Percentiles rank a stretch among this genome's conserved stretches.
Evolutionary conservation across 192 early-diverging fungal species (phyloP).

Genomic region (Mortierella alpina): DNA sequence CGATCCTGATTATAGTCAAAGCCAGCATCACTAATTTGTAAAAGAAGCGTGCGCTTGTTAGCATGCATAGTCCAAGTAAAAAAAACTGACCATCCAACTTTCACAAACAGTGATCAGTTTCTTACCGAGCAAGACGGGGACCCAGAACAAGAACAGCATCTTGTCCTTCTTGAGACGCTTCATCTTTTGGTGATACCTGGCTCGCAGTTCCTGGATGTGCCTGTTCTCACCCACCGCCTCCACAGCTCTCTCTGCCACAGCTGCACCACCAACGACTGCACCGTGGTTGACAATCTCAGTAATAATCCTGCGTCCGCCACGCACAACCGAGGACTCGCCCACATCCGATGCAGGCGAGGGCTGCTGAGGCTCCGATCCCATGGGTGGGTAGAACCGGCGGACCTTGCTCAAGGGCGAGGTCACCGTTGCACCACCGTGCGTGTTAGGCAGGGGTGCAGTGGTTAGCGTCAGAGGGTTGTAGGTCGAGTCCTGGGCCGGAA

Average conservation of each 20-base stretch:
- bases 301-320: constrained; percentile 43
- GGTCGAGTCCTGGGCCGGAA: constrained; percentile 30
- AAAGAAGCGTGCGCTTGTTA: background rate
- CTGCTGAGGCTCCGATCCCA: constrained; percentile 32
- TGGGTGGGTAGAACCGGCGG: constrained; percentile 47
- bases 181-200: constrained; percentile 50
- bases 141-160: constrained; percentile 69
- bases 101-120: background rate
- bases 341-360: constrained; percentile 6
- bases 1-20: constrained; percentile 42
- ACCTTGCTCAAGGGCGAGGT: constrained; percentile 39
- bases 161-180: constrained; percentile 61
- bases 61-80: background rate
- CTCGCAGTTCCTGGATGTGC: constrained; percentile 44
- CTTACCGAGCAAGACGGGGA: constrained; percentile 59
- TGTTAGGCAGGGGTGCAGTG: constrained; percentile 17
- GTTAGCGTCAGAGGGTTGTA: constrained; percentile 34
- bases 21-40: constrained; percentile 36
- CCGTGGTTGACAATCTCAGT: constrained; percentile 52
- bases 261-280: constrained; percentile 43
- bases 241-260: constrained; percentile 47
- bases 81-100: background rate
- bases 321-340: constrained; percentile 43
- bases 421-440: background rate
- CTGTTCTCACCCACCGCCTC: constrained; percentile 46